Evolutionary conservation across 2,329 filamentous ascomycete species (phyloP).

Genomic region (Colletotrichum filicis): DNA sequence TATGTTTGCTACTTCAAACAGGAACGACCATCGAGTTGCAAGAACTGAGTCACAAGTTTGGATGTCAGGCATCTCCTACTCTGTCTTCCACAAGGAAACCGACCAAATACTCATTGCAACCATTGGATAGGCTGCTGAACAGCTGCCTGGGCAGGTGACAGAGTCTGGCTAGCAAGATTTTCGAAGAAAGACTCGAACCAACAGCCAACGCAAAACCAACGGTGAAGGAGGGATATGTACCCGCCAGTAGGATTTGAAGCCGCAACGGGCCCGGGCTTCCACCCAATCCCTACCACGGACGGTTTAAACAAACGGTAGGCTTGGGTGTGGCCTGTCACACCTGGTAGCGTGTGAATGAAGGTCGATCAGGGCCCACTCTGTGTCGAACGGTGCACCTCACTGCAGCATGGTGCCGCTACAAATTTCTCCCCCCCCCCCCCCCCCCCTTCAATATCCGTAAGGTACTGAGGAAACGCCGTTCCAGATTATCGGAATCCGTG

Average conservation of each 20-base stretch:
- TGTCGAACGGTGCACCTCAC: not conserved
- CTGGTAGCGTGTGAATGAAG: not conserved
- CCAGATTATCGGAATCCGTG: conserved; percentile 14
- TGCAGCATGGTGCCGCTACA: not conserved
- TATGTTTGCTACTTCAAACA: not conserved
- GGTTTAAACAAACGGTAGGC: conserved; percentile 11
- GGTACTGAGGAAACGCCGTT: conserved; percentile 11
- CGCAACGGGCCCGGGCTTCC: conserved; percentile 5
- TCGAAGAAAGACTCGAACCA: conserved; percentile 2
- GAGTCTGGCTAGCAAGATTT: not conserved
- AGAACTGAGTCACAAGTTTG: not conserved
- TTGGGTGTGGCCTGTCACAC: conserved; percentile 13
- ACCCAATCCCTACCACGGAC: not conserved
- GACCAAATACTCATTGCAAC: not conserved
- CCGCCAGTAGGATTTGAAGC: conserved; percentile 23
- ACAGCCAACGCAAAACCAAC: not conserved
- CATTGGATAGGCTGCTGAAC: not conserved
- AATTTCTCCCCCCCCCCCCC: not conserved
- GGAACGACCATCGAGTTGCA: not conserved
- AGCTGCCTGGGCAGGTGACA: not conserved
- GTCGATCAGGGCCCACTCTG: conserved; percentile 4
- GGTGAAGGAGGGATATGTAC: conserved; percentile 17
- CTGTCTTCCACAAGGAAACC: not conserved
- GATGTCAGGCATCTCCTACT: not conserved
- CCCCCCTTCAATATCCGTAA: not conserved